Evolutionary conservation across 2,329 filamentous ascomycete genomes (phyloP).

Genomic region (Colletotrichum tanaceti): DNA sequence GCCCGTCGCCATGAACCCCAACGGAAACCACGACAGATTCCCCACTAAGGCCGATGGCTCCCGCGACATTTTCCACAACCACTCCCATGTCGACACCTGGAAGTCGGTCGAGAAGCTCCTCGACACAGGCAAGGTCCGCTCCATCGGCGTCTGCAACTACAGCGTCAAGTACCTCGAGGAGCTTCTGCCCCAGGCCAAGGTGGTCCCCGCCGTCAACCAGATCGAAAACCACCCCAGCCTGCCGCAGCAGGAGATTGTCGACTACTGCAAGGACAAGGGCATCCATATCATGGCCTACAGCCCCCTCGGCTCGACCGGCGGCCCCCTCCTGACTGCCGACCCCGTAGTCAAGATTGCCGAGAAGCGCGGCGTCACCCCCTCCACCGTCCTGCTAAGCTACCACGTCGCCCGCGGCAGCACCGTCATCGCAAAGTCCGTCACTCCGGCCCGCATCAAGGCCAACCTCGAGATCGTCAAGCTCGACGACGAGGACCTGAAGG

Average conservation of each 20-base stretch:
- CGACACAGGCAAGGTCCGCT: slow-evolving; percentile 66
- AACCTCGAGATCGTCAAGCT: slow-evolving; percentile 76
- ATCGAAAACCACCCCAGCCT: slow-evolving; percentile 80
- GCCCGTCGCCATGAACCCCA: slow-evolving; percentile 83
- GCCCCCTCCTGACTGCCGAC: slow-evolving; percentile 72
- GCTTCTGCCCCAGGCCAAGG: slow-evolving; percentile 61
- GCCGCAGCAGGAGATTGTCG: slow-evolving; percentile 78
- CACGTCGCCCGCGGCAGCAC: slow-evolving; percentile 76
- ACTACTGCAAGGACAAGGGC: slow-evolving; percentile 74
- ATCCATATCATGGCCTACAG: slow-evolving; percentile 81
- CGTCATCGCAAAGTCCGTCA: slow-evolving; percentile 80
- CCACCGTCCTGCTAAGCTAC: slow-evolving; percentile 76
- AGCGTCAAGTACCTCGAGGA: slow-evolving; percentile 67
- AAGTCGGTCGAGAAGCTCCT: slow-evolving; percentile 78
- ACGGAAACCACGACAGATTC: slow-evolving; percentile 79
- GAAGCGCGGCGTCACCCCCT: slow-evolving; percentile 70
- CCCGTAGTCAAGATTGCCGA: slow-evolving; percentile 72
- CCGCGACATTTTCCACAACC: slow-evolving; percentile 76
- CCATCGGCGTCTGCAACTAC: slow-evolving; percentile 70
- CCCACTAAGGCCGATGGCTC: slow-evolving; percentile 79
- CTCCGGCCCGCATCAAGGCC: slow-evolving; percentile 73
- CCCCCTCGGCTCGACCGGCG: slow-evolving; percentile 72
- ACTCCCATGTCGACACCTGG: slow-evolving; percentile 82
- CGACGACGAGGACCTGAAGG: slow-evolving; percentile 70
- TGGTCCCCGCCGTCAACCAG: slow-evolving; percentile 76